Evolutionary conservation across 305 asterid genomes (phyloP), one percentile per base, ranked within the genome.

Genomic region (Andrographis paniculata): DNA sequence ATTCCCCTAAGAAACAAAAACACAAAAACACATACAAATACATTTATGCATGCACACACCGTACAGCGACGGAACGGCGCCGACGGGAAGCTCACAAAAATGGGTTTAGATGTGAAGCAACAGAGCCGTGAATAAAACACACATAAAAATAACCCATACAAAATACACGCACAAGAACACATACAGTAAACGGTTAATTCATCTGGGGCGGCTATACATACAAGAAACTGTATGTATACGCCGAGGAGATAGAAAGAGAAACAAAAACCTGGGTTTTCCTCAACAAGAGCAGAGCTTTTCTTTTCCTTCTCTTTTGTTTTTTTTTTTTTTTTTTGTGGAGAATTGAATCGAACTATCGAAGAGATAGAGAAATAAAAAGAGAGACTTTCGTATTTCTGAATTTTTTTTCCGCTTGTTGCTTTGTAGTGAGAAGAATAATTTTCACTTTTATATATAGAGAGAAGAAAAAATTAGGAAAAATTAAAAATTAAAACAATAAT

Each of bases 281-380:
- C 59, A 56, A 50, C 17, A 52, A 36, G 56, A 60, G 41, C 48
- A 18, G 46, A 56, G 56, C 28, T 50, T 52, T n/a, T n/a, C n/a
- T n/a, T n/a, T n/a, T n/a, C n/a, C n/a, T n/a, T n/a, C n/a, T n/a
- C n/a, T n/a, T n/a, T n/a, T n/a, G n/a, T n/a, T n/a, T n/a, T n/a
- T n/a, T n/a, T n/a, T n/a, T n/a, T n/a, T n/a, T 24, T 24, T 24
- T 24, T 24, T 4, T 24, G 4, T 24, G 30, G 30, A 24, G 71
- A 59, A 61, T 56, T 52, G 54, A 58, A 64, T 69, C 71, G 71
- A 56, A 60, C 50, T 53, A 64, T 69, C 71, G 71, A 56, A 60
- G 48, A 48, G 56, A 55, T 40, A 48, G 35, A 2, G 37, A 37
- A 42, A 42, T 24, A 24, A 18, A 24, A 18, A 33, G 21, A 13